Percentiles rank a stretch among this genome's conserved stretches.
Conservation (phyloP, 768 basidiomycete genomes). For the Pleurotus citrinopileatus region DNA sequence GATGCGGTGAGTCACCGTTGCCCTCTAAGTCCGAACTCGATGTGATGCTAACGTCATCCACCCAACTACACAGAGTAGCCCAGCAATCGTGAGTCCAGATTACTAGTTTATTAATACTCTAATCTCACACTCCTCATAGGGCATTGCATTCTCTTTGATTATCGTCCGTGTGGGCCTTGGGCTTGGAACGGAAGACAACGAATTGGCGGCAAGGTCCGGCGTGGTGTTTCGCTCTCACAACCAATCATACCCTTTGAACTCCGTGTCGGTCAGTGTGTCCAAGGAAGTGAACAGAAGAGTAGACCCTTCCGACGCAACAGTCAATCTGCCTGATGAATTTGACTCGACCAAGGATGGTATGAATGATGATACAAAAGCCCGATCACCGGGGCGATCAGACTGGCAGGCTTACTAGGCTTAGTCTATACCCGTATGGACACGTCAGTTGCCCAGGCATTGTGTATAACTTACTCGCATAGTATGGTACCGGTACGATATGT, state of each 20-base stretch:
- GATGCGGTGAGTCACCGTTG: neutral
- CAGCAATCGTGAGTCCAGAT: constrained; percentile 2
- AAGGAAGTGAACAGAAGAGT: constrained; percentile 2
- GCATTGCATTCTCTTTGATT: constrained; percentile 7
- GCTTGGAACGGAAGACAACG: neutral
- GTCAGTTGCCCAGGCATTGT: too few relatives aligned
- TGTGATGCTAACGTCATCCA: neutral
- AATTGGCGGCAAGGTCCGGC: neutral
- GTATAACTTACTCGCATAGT: too few relatives aligned
- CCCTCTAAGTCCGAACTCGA: neutral
- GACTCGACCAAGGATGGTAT: neutral
- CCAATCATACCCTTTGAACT: neutral
- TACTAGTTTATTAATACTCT: too few relatives aligned
- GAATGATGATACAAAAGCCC: neutral
- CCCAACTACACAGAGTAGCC: neutral
- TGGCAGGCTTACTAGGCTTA: constrained; percentile 1
- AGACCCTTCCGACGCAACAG: neutral
- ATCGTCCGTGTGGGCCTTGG: constrained; percentile 10
- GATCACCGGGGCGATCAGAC: neutral
- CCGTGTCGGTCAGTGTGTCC: constrained; percentile 1
- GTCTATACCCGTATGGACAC: too few relatives aligned
- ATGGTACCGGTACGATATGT: too few relatives aligned
- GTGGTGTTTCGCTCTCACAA: constrained; percentile 4
- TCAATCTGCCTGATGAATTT: neutral
- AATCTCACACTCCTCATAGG: too few relatives aligned